A percentile compares a stretch with the other conserved stretches of the same genome.
Evolutionary conservation across 2,329 filamentous ascomycete genomes (phyloP).

Genomic region (Penicillium polonicum): DNA sequence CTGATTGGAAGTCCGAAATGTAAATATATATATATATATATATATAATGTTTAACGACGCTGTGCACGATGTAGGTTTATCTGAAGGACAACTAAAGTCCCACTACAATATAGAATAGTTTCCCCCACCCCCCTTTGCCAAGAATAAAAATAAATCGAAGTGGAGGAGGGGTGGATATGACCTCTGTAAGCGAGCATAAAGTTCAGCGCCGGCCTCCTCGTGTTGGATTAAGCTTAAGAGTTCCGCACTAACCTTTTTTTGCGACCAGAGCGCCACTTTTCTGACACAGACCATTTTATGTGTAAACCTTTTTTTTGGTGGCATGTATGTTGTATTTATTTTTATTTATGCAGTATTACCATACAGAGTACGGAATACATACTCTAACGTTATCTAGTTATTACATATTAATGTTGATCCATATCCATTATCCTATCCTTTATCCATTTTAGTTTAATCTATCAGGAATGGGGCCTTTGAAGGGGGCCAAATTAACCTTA

Average conservation of each 20-base stretch:
- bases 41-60: not conserved
- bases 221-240: conserved; percentile 49
- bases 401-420: not conserved
- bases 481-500: conserved; percentile 23
- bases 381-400: not conserved
- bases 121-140: conserved; percentile 11
- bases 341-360: not conserved
- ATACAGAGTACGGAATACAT: not conserved
- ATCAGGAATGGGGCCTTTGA: conserved; percentile 19
- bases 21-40: not conserved
- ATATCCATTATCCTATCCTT: conserved; percentile 1
- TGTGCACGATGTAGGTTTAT: not conserved
- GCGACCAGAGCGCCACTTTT: conserved; percentile 37
- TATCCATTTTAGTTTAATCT: conserved; percentile 1
- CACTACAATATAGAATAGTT: conserved; percentile 10
- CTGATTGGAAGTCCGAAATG: not conserved
- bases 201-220: conserved; percentile 36
- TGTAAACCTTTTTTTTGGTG: conserved; percentile 4
- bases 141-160: conserved; percentile 17
- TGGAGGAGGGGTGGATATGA: conserved; percentile 13
- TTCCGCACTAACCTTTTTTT: conserved; percentile 36
- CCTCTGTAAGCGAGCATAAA: conserved; percentile 39
- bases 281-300: conserved; percentile 21
- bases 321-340: not conserved
- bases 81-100: not conserved